Percentiles rank a stretch among this genome's conserved stretches.
phyloP scores from a whole-genome alignment of 2,329 filamentous ascomycete genomes.

The Penicillium sp. region DNA sequence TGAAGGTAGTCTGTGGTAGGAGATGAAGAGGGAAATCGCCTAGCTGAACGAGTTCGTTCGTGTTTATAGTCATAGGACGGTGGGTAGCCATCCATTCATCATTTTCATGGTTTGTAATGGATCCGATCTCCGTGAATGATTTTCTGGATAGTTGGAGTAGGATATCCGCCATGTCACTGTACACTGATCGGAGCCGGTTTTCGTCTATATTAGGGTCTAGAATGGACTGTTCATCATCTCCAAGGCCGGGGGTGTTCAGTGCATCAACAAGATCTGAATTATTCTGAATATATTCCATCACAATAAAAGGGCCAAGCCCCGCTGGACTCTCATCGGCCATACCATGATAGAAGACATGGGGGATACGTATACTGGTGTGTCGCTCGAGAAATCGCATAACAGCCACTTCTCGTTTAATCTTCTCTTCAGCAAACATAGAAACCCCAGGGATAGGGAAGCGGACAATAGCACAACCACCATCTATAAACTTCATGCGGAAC shows the following conservation, averaged over 20 bases:
- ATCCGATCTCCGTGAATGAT: conserved; percentile 40
- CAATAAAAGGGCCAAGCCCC: conserved; percentile 31
- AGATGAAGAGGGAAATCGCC: conserved; percentile 21
- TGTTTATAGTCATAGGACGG: conserved; percentile 41
- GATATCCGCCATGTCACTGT: conserved; percentile 40
- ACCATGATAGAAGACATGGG: conserved; percentile 18
- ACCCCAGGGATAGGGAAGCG: conserved; percentile 19
- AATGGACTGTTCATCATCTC: conserved; percentile 23
- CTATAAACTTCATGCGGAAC: conserved; percentile 20
- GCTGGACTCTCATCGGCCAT: conserved; percentile 10
- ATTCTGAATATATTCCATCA: conserved; percentile 30
- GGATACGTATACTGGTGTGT: conserved; percentile 18
- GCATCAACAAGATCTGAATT: conserved; percentile 18
- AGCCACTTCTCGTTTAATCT: conserved; percentile 18
- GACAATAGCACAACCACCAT: conserved; percentile 16
- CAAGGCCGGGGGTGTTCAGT: conserved; percentile 24
- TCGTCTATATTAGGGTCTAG: conserved; percentile 34
- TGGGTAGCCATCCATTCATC: conserved; percentile 25
- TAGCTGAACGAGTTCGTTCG: conserved; percentile 36
- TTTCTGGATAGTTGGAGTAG: conserved; percentile 35
- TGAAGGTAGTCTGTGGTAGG: conserved; percentile 21
- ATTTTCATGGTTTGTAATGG: conserved; percentile 25
- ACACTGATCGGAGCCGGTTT: conserved; percentile 31
- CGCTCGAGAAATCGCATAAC: conserved; percentile 17
- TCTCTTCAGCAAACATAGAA: conserved; percentile 23